A percentile compares a stretch with the other conserved stretches of the same genome.
Evolutionary conservation across 1,284 basidiomycete genomes (phyloP).

Genomic region (Moesziomyces parantarcticus): DNA sequence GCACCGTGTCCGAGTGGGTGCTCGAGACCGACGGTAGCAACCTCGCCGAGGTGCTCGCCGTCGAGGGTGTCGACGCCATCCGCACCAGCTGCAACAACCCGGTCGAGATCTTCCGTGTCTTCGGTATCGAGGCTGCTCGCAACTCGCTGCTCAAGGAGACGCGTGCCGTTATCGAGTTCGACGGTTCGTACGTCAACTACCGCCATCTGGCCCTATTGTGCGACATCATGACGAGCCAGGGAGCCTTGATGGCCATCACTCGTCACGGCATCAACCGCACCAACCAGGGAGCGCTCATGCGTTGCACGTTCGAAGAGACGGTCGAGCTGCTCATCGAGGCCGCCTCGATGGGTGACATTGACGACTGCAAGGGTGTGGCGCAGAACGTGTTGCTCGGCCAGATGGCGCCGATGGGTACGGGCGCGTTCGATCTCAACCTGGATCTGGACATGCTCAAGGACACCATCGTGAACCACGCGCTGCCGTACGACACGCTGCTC

Average conservation of each 20-base stretch:
- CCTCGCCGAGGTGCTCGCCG: slow-evolving; percentile 77
- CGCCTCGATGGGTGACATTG: slow-evolving; percentile 95
- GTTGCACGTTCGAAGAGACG: slow-evolving; percentile 99
- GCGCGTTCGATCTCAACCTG: slow-evolving; percentile 90
- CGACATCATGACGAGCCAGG: slow-evolving; percentile 98
- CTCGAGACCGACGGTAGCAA: slow-evolving; percentile 89
- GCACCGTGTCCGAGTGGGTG: slow-evolving; percentile 80
- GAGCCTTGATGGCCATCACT: slow-evolving; percentile 96
- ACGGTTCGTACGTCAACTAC: slow-evolving; percentile 99
- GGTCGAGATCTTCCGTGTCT: slow-evolving; percentile 93
- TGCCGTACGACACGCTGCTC: slow-evolving; percentile 76
- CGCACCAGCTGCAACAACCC: slow-evolving; percentile 97
- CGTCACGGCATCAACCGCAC: slow-evolving; percentile 99
- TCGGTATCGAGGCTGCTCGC: slow-evolving; percentile 97
- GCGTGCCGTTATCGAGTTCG: slow-evolving; percentile 88
- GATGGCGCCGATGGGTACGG: slow-evolving; percentile 81
- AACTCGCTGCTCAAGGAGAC: slow-evolving; percentile 92
- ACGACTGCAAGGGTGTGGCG: slow-evolving; percentile 96
- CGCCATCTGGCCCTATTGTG: slow-evolving; percentile 93
- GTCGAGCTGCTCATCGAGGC: slow-evolving; percentile 99
- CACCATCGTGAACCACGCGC: slow-evolving; percentile 93
- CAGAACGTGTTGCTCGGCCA: slow-evolving; percentile 99
- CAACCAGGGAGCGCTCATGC: slow-evolving; percentile 80
- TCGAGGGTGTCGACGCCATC: slow-evolving; percentile 91
- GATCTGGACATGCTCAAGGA: slow-evolving; percentile 99